Percentiles rank a stretch among this genome's conserved stretches.
These are phyloP conservation scores for Melastoma malabathricum DNA, from an alignment of 345 rosid genomes.

Conservation along the genomic window DNA sequence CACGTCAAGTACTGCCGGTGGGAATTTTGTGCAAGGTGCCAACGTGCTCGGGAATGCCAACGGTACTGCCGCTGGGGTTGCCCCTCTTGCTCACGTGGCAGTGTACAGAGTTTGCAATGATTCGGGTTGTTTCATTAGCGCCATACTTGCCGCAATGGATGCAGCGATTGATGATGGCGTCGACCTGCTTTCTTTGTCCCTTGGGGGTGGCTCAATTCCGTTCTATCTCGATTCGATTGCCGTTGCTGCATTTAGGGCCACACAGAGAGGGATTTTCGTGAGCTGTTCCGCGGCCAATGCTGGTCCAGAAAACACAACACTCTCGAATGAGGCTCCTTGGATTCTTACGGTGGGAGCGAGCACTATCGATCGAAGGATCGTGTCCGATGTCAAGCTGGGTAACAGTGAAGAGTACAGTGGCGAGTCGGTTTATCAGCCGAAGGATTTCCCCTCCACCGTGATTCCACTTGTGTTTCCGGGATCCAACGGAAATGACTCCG, in stretches of 20 bases:
- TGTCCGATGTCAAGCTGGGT: slow-evolving; percentile 30
- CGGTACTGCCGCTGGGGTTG: slow-evolving; percentile 45
- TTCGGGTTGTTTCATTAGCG: slow-evolving; percentile 16
- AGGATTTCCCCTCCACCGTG: slow-evolving; percentile 9
- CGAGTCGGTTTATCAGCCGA: slow-evolving; percentile 29
- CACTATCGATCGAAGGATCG: slow-evolving; percentile 38
- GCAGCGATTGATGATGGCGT: slow-evolving; percentile 42
- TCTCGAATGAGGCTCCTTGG: slow-evolving; percentile 51
- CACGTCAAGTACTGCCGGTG: slow-evolving; percentile 45
- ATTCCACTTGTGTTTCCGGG: slow-evolving; percentile 33
- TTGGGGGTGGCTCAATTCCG: slow-evolving; percentile 26
- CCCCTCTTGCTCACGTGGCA: slow-evolving; percentile 38
- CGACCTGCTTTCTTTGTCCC: slow-evolving; percentile 37
- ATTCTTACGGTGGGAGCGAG: slow-evolving; percentile 53
- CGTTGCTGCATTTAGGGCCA: slow-evolving; percentile 30
- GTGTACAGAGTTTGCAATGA: slow-evolving; percentile 31
- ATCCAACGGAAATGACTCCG: slow-evolving; percentile 10
- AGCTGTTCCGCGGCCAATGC: slow-evolving; percentile 43
- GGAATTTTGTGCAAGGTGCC: slow-evolving; percentile 25
- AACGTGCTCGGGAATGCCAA: slow-evolving; percentile 24
- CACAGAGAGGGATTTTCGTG: slow-evolving; percentile 33
- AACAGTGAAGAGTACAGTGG: slow-evolving; percentile 21
- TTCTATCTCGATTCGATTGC: slow-evolving; percentile 26
- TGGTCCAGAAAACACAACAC: slow-evolving; percentile 20
- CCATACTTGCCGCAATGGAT: slow-evolving; percentile 41